phyloP scores from a whole-genome alignment of 495 filamentous ascomycete genomes.

The Tetracladium marchalianum region DNA sequence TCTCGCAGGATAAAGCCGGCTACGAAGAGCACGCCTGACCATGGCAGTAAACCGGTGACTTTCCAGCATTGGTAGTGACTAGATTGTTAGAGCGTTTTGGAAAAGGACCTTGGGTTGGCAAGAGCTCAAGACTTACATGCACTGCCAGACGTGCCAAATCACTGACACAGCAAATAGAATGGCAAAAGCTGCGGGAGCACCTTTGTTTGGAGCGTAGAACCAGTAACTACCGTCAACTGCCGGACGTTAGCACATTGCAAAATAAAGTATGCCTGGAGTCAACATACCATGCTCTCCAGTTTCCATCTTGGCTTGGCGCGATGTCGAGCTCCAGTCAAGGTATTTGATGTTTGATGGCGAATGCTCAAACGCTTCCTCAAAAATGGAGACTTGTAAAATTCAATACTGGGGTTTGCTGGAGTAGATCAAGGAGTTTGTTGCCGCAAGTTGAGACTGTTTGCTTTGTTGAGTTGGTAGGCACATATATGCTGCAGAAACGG shows the following conservation, averaged over 20 bases:
- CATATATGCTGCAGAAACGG: too few relatives aligned
- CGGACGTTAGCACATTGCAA: background rate
- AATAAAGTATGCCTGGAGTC: background rate
- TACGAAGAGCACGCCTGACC: conserved; percentile 35
- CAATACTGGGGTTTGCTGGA: too few relatives aligned
- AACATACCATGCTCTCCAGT: conserved; percentile 26
- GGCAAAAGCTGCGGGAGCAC: conserved; percentile 56
- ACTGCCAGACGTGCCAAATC: conserved; percentile 49
- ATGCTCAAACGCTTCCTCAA: too few relatives aligned
- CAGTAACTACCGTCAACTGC: conserved; percentile 45
- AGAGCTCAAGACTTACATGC: conserved; percentile 37
- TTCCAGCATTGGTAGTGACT: conserved; percentile 38
- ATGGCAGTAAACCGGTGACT: conserved; percentile 45
- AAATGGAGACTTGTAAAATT: too few relatives aligned
- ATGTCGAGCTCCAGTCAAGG: background rate
- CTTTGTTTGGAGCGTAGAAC: conserved; percentile 69
- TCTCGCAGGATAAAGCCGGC: conserved; percentile 49
- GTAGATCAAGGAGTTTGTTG: too few relatives aligned
- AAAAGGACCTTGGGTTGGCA: background rate
- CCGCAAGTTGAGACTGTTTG: too few relatives aligned
- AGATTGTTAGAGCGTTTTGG: conserved; percentile 2
- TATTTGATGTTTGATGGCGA: background rate
- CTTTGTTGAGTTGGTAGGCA: too few relatives aligned
- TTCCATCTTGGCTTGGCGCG: conserved; percentile 22
- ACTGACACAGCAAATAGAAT: conserved; percentile 53